Base-by-base conservation (phyloP, 2,329 filamentous ascomycete genomes). In the Calonectria pseudoreteaudii region DNA sequence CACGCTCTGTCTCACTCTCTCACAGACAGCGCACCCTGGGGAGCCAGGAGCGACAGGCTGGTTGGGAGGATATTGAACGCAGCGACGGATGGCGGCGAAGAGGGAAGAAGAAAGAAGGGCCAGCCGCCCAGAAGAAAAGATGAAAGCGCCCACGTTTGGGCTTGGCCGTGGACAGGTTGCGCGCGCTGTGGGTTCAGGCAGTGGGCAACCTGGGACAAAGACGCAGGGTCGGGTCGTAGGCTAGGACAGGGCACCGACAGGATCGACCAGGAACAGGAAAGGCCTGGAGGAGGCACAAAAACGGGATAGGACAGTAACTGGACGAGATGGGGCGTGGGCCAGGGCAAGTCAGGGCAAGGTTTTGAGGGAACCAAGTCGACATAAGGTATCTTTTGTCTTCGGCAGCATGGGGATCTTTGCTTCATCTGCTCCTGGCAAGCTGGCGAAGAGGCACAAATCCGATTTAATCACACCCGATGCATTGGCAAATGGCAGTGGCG, bases 11-110 rank as follows among this genome's bases (percentile, higher is more conserved):
- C 68, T 69, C 67, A n/a, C 69, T 75, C 77, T 78, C 79, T 80
- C 78, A 70, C 79, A 74, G 53, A 52, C 79, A 80, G 78, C 79
- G 77, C 79, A 76, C 72, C 79, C 79, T 80, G 78, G 79, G 66
- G 52, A 73, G 70, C 79, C 79, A 81, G 77, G 75, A 79, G 76
- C 78, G 78, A 75, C 79, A 80, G 60, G 75, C 79, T 79, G 78
- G 68, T 72, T 66, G 67, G 72, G 78, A 78, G 74, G 75, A 75
- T 70, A 67, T 70, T 31, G 66, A 75, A 68, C 66, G 70, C 74
- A 71, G 60, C 38, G 72, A 77, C 68, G 65, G 65, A 66, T 31
- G 38, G 56, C 26, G 49, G 66, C 49, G 53, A 68, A 70, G 72
- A 68, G 58, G 66, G 64, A 58, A 50, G 65, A 65, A 68, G 68